These are phyloP conservation scores for Biscogniauxia sp. DNA, from an alignment of 2,329 filamentous ascomycete genomes.

Conservation along the genomic window DNA sequence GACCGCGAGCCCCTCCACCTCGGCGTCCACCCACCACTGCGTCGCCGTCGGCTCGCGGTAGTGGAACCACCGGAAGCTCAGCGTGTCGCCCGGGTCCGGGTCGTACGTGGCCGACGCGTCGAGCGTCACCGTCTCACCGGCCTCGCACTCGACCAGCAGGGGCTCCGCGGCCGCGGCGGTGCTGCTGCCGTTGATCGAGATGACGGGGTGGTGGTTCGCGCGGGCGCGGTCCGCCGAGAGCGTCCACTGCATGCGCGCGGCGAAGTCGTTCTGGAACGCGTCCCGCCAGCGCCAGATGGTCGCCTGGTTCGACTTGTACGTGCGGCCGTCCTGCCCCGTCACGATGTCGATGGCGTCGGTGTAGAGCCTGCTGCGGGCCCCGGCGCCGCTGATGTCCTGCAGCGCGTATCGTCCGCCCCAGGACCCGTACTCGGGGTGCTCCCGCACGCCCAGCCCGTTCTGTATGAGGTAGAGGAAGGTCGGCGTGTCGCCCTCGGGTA, in stretches of 20 bases:
- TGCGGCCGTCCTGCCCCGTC: constrained; percentile 12
- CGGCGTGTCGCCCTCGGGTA: constrained; percentile 46
- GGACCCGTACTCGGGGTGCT: constrained; percentile 40
- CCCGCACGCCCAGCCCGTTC: constrained; percentile 42
- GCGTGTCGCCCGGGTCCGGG: not conserved
- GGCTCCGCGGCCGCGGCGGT: constrained; percentile 35
- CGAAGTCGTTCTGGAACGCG: constrained; percentile 25
- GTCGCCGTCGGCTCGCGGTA: not conserved
- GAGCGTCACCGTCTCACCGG: not conserved
- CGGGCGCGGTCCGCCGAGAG: constrained; percentile 19
- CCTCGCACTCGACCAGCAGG: constrained; percentile 25
- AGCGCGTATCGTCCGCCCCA: constrained; percentile 39
- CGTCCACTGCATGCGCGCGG: constrained; percentile 24
- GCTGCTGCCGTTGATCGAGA: constrained; percentile 38
- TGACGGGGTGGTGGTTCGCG: constrained; percentile 43
- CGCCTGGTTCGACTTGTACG: constrained; percentile 9
- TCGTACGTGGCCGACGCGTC: not conserved
- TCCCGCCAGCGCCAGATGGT: constrained; percentile 22
- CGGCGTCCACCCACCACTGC: not conserved
- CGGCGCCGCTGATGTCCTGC: constrained; percentile 3
- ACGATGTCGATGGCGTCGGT: constrained; percentile 14
- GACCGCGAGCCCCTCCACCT: not conserved
- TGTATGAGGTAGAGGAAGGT: constrained; percentile 43
- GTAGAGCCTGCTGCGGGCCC: constrained; percentile 3
- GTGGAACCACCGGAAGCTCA: not conserved